Evolutionary conservation across 768 basidiomycete species (phyloP), one percentile per base, ranked within the genome.

Genomic region (Rossbeevera mucosa): DNA sequence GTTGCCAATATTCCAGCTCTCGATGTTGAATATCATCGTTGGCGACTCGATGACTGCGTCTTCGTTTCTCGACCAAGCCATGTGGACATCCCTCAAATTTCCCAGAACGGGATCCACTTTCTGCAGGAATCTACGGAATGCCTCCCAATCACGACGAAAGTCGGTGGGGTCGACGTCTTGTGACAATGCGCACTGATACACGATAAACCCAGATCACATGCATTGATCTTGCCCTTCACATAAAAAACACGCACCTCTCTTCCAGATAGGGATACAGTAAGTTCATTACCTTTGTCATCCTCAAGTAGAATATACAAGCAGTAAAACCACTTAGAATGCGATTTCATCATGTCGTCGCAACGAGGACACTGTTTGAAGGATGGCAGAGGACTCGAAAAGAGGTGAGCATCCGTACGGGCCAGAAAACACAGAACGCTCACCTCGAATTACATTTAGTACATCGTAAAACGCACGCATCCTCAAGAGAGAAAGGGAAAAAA

Each of bases 271-370:
- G 76, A 74, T 2, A 85, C 68, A 5, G 70, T 63, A 14, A 86
- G 59, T 29, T 70, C 64, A 4, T 62, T 51, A 4, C 74, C 76
- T 11, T 69, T 61, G 30, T 75, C 74, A 51, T 88, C 85, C 59
- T 80, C 71, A 14, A 87, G 59, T 31, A 69, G 68, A 46, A 87
- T 52, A 48, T 71, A 77, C 48, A 86, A 64, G 45, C 76, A 65
- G 51, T 76, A 86, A 44, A 71, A 65, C 50, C 75, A 76, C 30
- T 69, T 72, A 44, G 77, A 74, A 53, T 76, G 77, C 46, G 78
- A 75, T 36, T 76, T 71, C 30, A 80, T 75, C 59, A 75, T 72
- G 59, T 85, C 80, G 46, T 71, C 69, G 61, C 86, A 88, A 12
- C 64, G 61, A 5, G 74, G 62, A 58, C 86, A 88, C 21, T 71